These are phyloP conservation scores for Alternaria novae-zelandiae DNA, from an alignment of 2,329 filamentous ascomycete genomes.

Conservation along the genomic window DNA sequence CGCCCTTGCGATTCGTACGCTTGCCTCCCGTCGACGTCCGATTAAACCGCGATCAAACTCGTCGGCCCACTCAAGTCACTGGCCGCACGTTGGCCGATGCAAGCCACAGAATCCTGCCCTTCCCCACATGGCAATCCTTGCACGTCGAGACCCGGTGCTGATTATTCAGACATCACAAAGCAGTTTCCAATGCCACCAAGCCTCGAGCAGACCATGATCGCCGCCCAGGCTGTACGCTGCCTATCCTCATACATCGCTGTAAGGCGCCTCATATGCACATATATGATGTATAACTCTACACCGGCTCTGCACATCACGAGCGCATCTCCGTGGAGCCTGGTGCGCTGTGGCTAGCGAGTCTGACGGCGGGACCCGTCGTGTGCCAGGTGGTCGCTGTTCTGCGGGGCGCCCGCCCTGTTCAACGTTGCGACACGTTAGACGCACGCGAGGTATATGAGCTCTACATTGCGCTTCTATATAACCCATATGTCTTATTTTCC, in stretches of 20 bases:
- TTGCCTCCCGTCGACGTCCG: conserved; percentile 10
- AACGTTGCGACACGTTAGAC: neutral
- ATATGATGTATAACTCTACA: neutral
- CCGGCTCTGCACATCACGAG: conserved; percentile 3
- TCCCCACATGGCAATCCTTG: conserved; percentile 32
- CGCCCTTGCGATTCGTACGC: conserved; percentile 28
- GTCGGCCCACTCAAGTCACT: conserved; percentile 7
- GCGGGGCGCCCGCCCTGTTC: conserved; percentile 13
- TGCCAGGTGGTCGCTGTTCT: neutral
- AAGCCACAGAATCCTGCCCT: conserved; percentile 6
- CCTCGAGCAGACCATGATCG: neutral
- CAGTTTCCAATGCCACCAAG: conserved; percentile 8
- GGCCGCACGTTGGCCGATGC: conserved; percentile 16
- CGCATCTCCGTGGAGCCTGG: neutral
- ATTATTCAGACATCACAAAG: conserved; percentile 47
- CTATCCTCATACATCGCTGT: neutral
- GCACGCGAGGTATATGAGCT: conserved; percentile 15
- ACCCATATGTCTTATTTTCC: conserved; percentile 12
- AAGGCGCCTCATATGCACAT: neutral
- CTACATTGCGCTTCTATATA: conserved; percentile 9
- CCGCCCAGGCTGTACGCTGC: neutral
- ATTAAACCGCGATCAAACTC: conserved; percentile 11
- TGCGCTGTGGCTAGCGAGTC: neutral
- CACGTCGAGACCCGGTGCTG: conserved; percentile 15
- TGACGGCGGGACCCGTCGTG: neutral